Evolutionary conservation across 306 rosid species (phyloP).

Genomic region (Gleditsia sinensis): DNA sequence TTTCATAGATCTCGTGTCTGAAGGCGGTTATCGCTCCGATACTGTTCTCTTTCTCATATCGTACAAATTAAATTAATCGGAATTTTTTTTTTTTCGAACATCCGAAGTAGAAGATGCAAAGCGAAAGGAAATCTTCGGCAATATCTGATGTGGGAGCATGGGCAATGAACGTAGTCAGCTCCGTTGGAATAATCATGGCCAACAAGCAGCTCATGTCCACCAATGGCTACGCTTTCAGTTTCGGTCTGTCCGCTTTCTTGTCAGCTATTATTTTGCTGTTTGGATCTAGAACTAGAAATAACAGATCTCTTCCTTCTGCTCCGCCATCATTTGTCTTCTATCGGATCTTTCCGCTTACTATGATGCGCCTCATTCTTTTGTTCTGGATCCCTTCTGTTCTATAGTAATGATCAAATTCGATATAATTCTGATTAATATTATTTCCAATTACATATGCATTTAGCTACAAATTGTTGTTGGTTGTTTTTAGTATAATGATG

Average conservation of each 20-base stretch:
- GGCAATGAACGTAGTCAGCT: slow-evolving; percentile 88
- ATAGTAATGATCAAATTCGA: slow-evolving; percentile 17
- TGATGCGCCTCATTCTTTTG: too few species aligned
- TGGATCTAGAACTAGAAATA: slow-evolving; percentile 26
- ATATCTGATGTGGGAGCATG: slow-evolving; percentile 87
- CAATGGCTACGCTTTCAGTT: slow-evolving; percentile 72
- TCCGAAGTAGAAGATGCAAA: slow-evolving; percentile 50
- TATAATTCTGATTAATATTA: too few species aligned
- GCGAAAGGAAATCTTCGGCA: slow-evolving; percentile 64
- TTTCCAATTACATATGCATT: too few species aligned
- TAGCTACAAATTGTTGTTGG: too few species aligned
- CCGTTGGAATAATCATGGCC: slow-evolving; percentile 91
- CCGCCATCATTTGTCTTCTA: slow-evolving; percentile 2
- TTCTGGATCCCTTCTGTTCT: slow-evolving; percentile 13
- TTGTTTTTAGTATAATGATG: not conserved
- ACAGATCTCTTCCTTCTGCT: slow-evolving; percentile 33
- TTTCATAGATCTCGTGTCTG: slow-evolving; percentile 37
- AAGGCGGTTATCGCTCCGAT: not conserved
- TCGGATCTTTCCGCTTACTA: slow-evolving; percentile 8
- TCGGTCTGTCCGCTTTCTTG: slow-evolving; percentile 49
- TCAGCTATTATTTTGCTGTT: not conserved
- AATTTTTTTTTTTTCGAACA: slow-evolving; percentile 20
- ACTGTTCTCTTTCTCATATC: not conserved
- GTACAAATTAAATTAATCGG: not conserved
- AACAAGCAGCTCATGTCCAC: slow-evolving; percentile 90